These are phyloP conservation scores for Barnettozyma wickerhamii DNA, from an alignment of 805 yeast genomes.

Conservation along the genomic window DNA sequence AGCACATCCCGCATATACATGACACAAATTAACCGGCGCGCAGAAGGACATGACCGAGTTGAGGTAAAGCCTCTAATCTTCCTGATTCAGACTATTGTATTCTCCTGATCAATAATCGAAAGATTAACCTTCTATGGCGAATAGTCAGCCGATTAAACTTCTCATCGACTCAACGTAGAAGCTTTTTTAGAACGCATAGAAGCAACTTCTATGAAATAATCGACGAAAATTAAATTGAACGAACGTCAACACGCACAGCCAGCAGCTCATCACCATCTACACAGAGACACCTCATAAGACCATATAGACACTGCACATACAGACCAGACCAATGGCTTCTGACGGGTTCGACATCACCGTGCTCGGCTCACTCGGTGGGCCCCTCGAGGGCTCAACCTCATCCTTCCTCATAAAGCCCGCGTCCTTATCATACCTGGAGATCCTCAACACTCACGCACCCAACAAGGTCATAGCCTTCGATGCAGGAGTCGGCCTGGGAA, in stretches of 20 bases:
- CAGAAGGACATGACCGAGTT: too few species aligned
- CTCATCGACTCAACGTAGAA: slow-evolving; percentile 7
- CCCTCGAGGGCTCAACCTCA: slow-evolving; percentile 67
- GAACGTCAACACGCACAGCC: neutral
- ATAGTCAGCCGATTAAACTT: neutral
- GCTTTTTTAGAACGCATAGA: slow-evolving; percentile 8
- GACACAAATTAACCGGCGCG: too few species aligned
- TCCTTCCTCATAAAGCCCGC: slow-evolving; percentile 61
- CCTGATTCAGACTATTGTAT: too few species aligned
- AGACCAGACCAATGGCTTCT: slow-evolving; percentile 1
- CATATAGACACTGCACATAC: too few species aligned
- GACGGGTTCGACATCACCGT: slow-evolving; percentile 54
- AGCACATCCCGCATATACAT: too few species aligned
- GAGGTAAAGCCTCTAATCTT: too few species aligned
- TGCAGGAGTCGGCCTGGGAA: slow-evolving; percentile 71
- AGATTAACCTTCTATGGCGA: too few species aligned
- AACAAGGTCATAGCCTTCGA: slow-evolving; percentile 56
- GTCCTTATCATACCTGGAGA: slow-evolving; percentile 35
- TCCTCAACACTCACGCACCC: slow-evolving; percentile 25
- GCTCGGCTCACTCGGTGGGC: slow-evolving; percentile 85
- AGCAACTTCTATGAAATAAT: neutral
- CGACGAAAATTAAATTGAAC: neutral
- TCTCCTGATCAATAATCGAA: too few species aligned
- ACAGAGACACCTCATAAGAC: too few species aligned
- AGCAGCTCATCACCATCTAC: too few species aligned